Percentiles rank a stretch among this genome's conserved stretches.
Conservation (phyloP, 108 stramenopile species). For the Fragilaria crotonensis region DNA sequence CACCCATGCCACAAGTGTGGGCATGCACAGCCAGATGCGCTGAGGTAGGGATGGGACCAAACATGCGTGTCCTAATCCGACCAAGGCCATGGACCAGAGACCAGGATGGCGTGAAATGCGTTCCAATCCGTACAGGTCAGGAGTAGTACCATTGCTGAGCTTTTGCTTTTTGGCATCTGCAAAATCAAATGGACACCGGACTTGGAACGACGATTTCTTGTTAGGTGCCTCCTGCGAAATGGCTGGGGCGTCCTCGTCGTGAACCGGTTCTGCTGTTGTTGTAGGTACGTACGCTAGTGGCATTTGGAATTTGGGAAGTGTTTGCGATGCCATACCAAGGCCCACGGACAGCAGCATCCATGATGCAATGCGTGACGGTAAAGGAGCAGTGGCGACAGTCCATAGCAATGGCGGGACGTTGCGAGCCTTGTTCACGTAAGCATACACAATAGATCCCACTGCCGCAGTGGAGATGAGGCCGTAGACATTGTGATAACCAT, state of each 20-base stretch:
- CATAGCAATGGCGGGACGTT: neutral
- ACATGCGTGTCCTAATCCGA: conserved; percentile 55
- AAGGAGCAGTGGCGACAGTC: too few species aligned
- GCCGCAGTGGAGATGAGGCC: conserved; percentile 75
- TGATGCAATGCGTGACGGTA: conserved; percentile 12
- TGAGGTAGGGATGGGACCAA: conserved; percentile 45
- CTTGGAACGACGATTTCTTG: conserved; percentile 41
- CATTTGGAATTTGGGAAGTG: conserved; percentile 73
- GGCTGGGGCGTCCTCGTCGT: conserved; percentile 5
- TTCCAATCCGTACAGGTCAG: conserved; percentile 52
- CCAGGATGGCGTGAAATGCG: conserved; percentile 82
- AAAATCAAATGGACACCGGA: conserved; percentile 92
- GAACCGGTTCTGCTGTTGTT: neutral
- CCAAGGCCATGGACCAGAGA: conserved; percentile 74
- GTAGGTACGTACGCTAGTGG: conserved; percentile 43
- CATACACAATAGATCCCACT: conserved; percentile 61
- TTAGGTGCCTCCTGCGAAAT: neutral
- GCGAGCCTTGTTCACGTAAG: conserved; percentile 33
- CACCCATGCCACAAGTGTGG: conserved; percentile 63
- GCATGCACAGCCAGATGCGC: conserved; percentile 64
- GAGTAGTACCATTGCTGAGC: conserved; percentile 12
- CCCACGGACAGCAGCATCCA: conserved; percentile 46
- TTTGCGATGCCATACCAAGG: conserved; percentile 61
- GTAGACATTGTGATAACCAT: conserved; percentile 66
- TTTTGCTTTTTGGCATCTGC: conserved; percentile 29